Evolutionary conservation across 2,329 filamentous ascomycete species (phyloP), one percentile per base, ranked within the genome.

Genomic region (Dothiorella sarmentorum): DNA sequence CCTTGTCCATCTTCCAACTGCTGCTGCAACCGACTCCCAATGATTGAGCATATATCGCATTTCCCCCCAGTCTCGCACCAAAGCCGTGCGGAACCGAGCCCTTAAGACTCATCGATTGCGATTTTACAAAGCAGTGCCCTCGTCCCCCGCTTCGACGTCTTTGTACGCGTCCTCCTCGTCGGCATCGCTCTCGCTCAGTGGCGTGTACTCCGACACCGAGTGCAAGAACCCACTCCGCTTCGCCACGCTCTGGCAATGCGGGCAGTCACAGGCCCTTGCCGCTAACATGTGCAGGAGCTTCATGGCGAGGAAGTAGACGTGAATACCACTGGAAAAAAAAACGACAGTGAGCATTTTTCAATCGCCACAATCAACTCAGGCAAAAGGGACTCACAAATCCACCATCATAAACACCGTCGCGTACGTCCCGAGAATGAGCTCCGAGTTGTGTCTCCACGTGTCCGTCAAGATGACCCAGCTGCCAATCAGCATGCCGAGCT

Each of bases 361-460:
- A n/a, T n/a, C n/a, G n/a, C n/a, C n/a, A n/a, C n/a, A n/a, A n/a
- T n/a, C n/a, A n/a, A n/a, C n/a, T n/a, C n/a, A n/a, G n/a, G n/a
- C n/a, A n/a, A n/a, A n/a, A n/a, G 13, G 2, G 13, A 22, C 53
- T 35, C 38, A 43, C 40, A 35, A 45, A 17, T 47, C 35, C 24
- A 33, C 27, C 38, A 56, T 24, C 38, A 35, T 2, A 10, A 37
- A 37, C 22, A 56, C 53, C 5, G 53, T 56, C 13, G 27, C 38
- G 10, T 56, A 56, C 5, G 53, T 56, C 13, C 38, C 53, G n/a
- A 56, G 38, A 11, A 56, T 45, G 13, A 56, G n/a, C 18, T 26
- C n/a, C 29, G 27, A 24, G 7, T 15, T 43, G 6, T 44, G 20
- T 15, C 22, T 18, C 27, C 42, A 44, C 7, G 7, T 26, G 2